phyloP scores from a whole-genome alignment of 2,329 filamentous ascomycete species.

The Aspergillus brasiliensis region DNA sequence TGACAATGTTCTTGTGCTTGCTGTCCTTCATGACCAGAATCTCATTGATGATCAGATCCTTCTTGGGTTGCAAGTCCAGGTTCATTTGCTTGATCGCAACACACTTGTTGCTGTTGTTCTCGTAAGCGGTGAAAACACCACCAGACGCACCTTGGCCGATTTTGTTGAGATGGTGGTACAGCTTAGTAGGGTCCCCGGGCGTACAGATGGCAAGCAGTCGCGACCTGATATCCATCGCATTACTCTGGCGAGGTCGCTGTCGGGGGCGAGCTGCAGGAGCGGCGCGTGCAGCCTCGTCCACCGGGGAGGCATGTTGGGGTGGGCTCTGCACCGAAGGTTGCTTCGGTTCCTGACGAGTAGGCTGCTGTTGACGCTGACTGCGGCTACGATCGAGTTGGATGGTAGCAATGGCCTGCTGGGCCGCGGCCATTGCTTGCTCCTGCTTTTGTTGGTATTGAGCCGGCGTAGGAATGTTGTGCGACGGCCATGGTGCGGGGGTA shows the following conservation, averaged over 20 bases:
- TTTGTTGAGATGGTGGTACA: conserved; percentile 86
- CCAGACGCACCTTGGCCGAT: conserved; percentile 97
- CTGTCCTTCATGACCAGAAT: conserved; percentile 99
- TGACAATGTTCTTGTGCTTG: conserved; percentile 97
- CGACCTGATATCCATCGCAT: conserved; percentile 76
- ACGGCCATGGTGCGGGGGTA: conserved; percentile 51
- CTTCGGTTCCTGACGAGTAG: conserved; percentile 56
- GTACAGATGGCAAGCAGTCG: conserved; percentile 88
- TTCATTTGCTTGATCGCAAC: conserved; percentile 99
- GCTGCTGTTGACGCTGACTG: conserved; percentile 69
- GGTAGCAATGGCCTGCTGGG: conserved; percentile 73
- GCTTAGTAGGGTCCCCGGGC: conserved; percentile 81
- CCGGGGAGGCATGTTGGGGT: conserved; percentile 41
- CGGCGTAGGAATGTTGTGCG: conserved; percentile 41
- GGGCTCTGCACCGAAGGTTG: conserved; percentile 27
- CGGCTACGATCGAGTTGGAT: conserved; percentile 70
- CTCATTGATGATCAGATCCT: conserved; percentile 98
- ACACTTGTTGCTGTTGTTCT: conserved; percentile 78
- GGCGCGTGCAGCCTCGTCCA: conserved; percentile 38
- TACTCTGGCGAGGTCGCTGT: conserved; percentile 77
- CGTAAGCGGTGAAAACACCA: conserved; percentile 90
- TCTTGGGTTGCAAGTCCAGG: conserved; percentile 96
- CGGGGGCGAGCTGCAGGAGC: conserved; percentile 68
- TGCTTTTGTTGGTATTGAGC: conserved; percentile 69
- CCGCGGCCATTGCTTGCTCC: conserved; percentile 77